Percentiles rank a stretch among this genome's conserved stretches.
phyloP scores from a whole-genome alignment of 176 grass and related monocot genomes.

The Eleusine indica region DNA sequence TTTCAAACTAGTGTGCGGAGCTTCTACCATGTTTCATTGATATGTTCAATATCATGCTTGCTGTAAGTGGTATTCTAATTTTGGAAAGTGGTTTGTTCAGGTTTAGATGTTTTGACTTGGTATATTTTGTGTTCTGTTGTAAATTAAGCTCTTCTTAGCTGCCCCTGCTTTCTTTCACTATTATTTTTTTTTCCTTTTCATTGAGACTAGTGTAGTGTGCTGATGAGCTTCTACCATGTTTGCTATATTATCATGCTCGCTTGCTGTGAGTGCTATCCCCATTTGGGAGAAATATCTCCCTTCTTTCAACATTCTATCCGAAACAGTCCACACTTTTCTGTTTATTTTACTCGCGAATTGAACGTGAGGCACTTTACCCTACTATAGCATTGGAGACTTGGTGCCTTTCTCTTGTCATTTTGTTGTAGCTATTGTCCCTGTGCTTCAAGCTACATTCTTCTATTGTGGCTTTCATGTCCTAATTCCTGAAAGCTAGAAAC shows the following conservation, averaged over 20 bases:
- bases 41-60: too few relatives aligned
- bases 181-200: not conserved
- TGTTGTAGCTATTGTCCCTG: slow-evolving; percentile 1
- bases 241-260: slow-evolving; percentile 24
- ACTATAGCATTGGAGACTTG: not conserved
- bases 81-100: slow-evolving; percentile 7
- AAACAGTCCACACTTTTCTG: not conserved
- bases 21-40: too few relatives aligned
- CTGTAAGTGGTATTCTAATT: too few relatives aligned
- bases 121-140: not conserved
- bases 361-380: not conserved
- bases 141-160: not conserved
- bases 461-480: slow-evolving; percentile 32
- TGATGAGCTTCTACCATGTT: slow-evolving; percentile 14
- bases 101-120: slow-evolving; percentile 25
- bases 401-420: not conserved
- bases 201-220: not conserved
- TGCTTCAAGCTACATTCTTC: not conserved
- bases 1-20: not conserved
- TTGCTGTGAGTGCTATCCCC: slow-evolving; percentile 16
- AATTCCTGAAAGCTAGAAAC: slow-evolving; percentile 30
- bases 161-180: not conserved
- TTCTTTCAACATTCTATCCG: not conserved
- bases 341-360: not conserved
- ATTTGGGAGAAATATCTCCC: slow-evolving; percentile 28